Percentiles rank a stretch among this genome's conserved stretches.
Conservation (phyloP, 306 rosid species). For the Albizia julibrissin region DNA sequence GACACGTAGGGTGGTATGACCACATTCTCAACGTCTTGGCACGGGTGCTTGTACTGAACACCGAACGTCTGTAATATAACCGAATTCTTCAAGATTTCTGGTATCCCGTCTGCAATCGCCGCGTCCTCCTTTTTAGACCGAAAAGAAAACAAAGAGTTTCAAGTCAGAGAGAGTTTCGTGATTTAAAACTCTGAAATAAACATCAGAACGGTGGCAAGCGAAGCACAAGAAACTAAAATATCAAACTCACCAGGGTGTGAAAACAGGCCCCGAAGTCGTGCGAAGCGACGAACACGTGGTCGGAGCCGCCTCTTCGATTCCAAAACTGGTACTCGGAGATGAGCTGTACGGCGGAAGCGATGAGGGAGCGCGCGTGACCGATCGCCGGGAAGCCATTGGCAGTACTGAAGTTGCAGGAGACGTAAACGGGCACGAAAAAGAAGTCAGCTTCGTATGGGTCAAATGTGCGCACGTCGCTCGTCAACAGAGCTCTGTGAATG, state of each 20-base stretch:
- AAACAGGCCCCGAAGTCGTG: conserved; percentile 93
- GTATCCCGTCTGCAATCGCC: conserved; percentile 79
- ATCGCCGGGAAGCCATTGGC: conserved; percentile 92
- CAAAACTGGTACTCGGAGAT: conserved; percentile 67
- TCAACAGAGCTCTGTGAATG: conserved; percentile 73
- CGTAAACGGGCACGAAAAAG: conserved; percentile 95
- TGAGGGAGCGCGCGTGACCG: conserved; percentile 82
- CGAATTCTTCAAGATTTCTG: conserved; percentile 68
- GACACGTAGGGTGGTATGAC: conserved; percentile 84
- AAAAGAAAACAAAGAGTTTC: not conserved
- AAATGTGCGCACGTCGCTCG: conserved; percentile 59
- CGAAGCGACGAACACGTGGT: conserved; percentile 91
- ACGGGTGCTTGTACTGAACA: conserved; percentile 65
- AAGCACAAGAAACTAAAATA: not conserved
- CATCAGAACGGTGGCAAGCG: not conserved
- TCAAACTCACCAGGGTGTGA: conserved; percentile 71
- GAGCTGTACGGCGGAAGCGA: conserved; percentile 61
- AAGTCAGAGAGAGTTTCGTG: not conserved
- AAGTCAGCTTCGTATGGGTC: conserved; percentile 90
- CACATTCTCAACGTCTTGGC: conserved; percentile 87
- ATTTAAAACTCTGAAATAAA: not conserved
- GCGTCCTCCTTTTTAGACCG: conserved; percentile 64
- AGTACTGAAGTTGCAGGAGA: conserved; percentile 93
- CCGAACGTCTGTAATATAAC: conserved; percentile 90
- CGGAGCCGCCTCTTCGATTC: conserved; percentile 76